These are phyloP conservation scores for Penicillium cataractarum DNA, from an alignment of 495 filamentous ascomycete species.

Conservation along the genomic window DNA sequence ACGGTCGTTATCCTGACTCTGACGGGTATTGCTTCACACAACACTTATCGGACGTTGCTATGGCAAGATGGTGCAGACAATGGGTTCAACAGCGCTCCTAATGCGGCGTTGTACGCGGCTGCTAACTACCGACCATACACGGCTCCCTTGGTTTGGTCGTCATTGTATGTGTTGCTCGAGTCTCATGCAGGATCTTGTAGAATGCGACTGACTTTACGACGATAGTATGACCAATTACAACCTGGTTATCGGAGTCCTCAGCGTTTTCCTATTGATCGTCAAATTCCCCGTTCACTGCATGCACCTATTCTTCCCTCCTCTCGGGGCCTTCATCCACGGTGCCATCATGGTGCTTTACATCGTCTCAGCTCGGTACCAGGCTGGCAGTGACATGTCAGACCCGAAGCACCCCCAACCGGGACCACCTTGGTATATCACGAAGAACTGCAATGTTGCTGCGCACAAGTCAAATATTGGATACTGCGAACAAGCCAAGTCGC, in stretches of 20 bases:
- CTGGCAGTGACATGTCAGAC: conserved; percentile 80
- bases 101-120: conserved; percentile 70
- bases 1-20: conserved; percentile 74
- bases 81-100: conserved; percentile 82
- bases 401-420: conserved; percentile 65
- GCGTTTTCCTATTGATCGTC: conserved; percentile 54
- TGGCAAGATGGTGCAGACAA: conserved; percentile 82
- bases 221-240: conserved; percentile 77
- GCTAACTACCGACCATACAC: conserved; percentile 72
- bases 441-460: conserved; percentile 69
- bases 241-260: conserved; percentile 78
- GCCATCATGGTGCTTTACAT: conserved; percentile 65
- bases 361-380: conserved; percentile 70
- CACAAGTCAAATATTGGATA: conserved; percentile 59
- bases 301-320: conserved; percentile 70
- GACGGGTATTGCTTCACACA: conserved; percentile 78
- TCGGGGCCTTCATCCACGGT: conserved; percentile 62
- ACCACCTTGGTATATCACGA: conserved; percentile 82
- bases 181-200: conserved; percentile 6
- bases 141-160: conserved; percentile 79
- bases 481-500: conserved; percentile 75
- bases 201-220: conserved; percentile 9
- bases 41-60: conserved; percentile 75
- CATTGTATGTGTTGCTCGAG: conserved; percentile 61
- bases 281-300: conserved; percentile 69